Percentiles rank a stretch among this genome's conserved stretches.
phyloP scores from a whole-genome alignment of 441 rosid genomes.

The Erysimum cheiri region DNA sequence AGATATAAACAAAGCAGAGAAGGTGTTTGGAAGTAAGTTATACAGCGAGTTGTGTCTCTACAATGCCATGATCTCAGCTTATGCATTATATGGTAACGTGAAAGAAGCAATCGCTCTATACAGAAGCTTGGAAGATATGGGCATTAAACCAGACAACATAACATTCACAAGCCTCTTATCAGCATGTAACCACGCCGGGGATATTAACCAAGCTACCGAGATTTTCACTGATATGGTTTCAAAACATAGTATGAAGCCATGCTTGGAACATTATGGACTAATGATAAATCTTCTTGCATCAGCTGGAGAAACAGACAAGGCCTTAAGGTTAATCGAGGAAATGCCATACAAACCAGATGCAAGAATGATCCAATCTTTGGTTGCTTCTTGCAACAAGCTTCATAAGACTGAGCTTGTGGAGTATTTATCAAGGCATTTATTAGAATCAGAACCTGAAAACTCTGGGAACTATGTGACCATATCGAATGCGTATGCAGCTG shows the following conservation, averaged over 20 bases:
- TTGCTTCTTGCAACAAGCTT: constrained; percentile 49
- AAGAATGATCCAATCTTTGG: constrained; percentile 52
- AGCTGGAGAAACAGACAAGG: constrained; percentile 54
- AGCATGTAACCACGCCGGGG: constrained; percentile 54
- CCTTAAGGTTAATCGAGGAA: constrained; percentile 42
- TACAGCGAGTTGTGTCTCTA: constrained; percentile 47
- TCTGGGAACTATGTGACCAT: constrained; percentile 59
- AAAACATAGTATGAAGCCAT: constrained; percentile 42
- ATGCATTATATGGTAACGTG: constrained; percentile 52
- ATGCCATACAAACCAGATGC: constrained; percentile 62
- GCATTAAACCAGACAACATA: constrained; percentile 54
- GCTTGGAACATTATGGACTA: constrained; percentile 63
- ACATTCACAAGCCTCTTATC: constrained; percentile 55
- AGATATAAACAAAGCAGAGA: constrained; percentile 48
- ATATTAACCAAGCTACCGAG: constrained; percentile 51
- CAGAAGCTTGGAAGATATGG: constrained; percentile 40
- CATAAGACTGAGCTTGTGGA: constrained; percentile 53
- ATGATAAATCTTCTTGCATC: constrained; percentile 53
- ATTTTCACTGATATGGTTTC: constrained; percentile 49
- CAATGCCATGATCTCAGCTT: constrained; percentile 60
- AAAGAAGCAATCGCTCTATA: constrained; percentile 48
- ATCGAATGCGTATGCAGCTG: constrained; percentile 59
- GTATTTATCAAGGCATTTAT: constrained; percentile 45
- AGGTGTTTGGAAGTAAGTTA: constrained; percentile 44
- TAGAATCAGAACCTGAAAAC: constrained; percentile 53